Evolutionary conservation across 768 basidiomycete species (phyloP), one percentile per base, ranked within the genome.

Genomic region (Tephrocybe sp.): DNA sequence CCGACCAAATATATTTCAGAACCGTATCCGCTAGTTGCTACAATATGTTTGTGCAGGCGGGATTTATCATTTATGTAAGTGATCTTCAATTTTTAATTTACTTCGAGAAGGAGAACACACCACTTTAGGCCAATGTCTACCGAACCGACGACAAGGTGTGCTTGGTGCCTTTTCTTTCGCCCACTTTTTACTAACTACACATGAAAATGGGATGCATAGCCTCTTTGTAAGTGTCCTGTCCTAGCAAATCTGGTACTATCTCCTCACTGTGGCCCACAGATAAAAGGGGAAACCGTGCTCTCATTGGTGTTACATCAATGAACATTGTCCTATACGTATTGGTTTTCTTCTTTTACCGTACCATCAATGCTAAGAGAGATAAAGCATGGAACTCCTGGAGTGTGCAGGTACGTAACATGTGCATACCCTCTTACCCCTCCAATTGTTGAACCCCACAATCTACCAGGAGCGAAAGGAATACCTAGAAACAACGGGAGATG

Each of bases 41-140:
- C 63, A 86, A 85, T 56, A 82, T 85, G 75, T 79, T 77, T 54
- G 80, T 84, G n/a, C 82, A 85, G 62, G 76, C 77, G 3, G 78
- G 78, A 15, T 72, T 68, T 15, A 76, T 84, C 28, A 65, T 78
- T 32, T 74, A 74, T 55, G 78, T 77, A 50, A 40, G 73, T 65
- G 12, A 2, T n/a, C 18, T 4, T 47, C 15, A 25, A 44, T 20
- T 17, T 32, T 40, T 24, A 6, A 32, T 42, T n/a, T 28, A 26
- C 42, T 15, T 6, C 24, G 34, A n/a, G 9, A 7, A 18, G n/a
- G 14, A 17, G 38, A 8, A 28, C 36, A 33, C 37, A 47, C 17
- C 50, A 45, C 38, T 12, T 25, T 30, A 78, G 74, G 73, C 77
- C 14, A 80, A 85, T 56, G 77, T 85, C 40, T 85, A 85, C 55